Percentiles rank a stretch among this genome's conserved stretches.
Evolutionary conservation across 306 rosid species (phyloP).

Genomic region (Corylus americana): DNA sequence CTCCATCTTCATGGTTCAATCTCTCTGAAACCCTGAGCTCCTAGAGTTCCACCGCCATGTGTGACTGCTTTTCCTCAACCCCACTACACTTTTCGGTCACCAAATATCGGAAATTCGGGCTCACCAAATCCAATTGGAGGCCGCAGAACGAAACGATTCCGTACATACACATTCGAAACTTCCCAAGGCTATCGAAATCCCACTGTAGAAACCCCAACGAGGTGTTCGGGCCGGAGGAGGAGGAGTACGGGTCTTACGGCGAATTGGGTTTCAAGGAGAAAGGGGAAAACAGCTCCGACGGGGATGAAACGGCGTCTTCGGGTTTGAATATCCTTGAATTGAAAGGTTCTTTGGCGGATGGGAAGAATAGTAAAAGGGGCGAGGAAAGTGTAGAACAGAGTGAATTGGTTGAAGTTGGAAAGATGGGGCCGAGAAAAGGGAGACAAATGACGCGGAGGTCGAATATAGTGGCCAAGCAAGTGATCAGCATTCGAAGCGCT

Average conservation of each 20-base stretch:
- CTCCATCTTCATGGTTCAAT: background rate
- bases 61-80: conserved; percentile 41
- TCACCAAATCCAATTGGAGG: conserved; percentile 16
- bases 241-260: conserved; percentile 24
- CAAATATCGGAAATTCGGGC: conserved; percentile 37
- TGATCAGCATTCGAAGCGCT: conserved; percentile 71
- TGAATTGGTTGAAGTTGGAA: conserved; percentile 38
- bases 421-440: conserved; percentile 45
- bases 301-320: conserved; percentile 19
- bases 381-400: conserved; percentile 29
- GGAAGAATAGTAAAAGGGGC: conserved; percentile 16
- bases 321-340: conserved; percentile 30
- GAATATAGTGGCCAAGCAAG: conserved; percentile 83
- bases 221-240: conserved; percentile 27
- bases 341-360: conserved; percentile 17
- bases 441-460: conserved; percentile 73
- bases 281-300: conserved; percentile 17
- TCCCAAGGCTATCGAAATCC: conserved; percentile 26
- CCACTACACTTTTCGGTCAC: conserved; percentile 35
- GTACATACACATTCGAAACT: conserved; percentile 4
- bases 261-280: conserved; percentile 56
- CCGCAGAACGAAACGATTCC: conserved; percentile 22
- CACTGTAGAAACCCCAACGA: background rate
- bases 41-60: conserved; percentile 27
- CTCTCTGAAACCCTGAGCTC: background rate